Evolutionary conservation across 2,329 filamentous ascomycete genomes (phyloP).

Genomic region (Lecanicillium sp.): DNA sequence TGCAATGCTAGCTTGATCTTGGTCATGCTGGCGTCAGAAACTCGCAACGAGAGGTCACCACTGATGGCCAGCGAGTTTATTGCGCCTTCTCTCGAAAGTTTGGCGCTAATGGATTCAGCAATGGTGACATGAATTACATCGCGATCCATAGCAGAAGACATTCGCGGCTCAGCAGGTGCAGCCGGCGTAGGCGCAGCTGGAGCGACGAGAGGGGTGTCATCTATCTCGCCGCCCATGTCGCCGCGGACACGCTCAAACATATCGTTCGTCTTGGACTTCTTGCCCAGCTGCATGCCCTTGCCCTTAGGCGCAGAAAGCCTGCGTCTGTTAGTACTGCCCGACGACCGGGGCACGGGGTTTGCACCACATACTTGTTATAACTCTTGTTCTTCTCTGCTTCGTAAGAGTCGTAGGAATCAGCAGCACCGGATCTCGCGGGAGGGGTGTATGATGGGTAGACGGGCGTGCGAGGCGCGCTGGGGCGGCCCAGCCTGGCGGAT

Average conservation of each 20-base stretch:
- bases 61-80: constrained; percentile 82
- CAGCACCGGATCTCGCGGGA: constrained; percentile 62
- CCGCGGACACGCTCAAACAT: constrained; percentile 95
- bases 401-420: constrained; percentile 86
- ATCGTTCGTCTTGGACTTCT: constrained; percentile 95
- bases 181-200: constrained; percentile 37
- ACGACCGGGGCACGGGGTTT: background rate
- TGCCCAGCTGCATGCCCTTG: constrained; percentile 98
- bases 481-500: constrained; percentile 67
- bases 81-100: constrained; percentile 78
- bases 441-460: constrained; percentile 86
- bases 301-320: constrained; percentile 65
- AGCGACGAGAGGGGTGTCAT: constrained; percentile 66
- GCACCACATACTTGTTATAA: constrained; percentile 59
- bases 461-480: constrained; percentile 62
- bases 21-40: constrained; percentile 79
- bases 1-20: constrained; percentile 82
- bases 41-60: constrained; percentile 85
- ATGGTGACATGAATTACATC: constrained; percentile 85
- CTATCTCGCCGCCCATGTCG: constrained; percentile 80
- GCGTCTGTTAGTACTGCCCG: constrained; percentile 8
- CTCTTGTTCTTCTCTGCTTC: constrained; percentile 96
- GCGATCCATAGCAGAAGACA: constrained; percentile 63
- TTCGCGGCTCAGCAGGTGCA: constrained; percentile 47
- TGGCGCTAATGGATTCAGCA: constrained; percentile 84